Conservation (phyloP, 177 flowering plant species). For the Vitis hybrid region DNA sequence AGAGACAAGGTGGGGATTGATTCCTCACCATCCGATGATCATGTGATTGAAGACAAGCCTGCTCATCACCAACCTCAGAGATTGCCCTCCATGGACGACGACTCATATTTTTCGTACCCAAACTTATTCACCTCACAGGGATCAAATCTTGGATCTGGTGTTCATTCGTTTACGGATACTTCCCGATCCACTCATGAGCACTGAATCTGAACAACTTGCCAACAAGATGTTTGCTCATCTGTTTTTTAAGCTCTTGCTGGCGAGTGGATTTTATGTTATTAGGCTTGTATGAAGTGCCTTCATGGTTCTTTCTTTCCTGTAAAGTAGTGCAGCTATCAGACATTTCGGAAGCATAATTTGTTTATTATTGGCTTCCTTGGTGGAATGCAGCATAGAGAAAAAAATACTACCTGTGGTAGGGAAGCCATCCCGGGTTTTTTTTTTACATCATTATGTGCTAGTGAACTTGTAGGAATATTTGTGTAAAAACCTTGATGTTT, state of each 20-base stretch:
- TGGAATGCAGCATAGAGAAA: too few species aligned
- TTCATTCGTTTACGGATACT: constrained; percentile 23
- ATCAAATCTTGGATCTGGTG: constrained; percentile 29
- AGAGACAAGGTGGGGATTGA: constrained; percentile 31
- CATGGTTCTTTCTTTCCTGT: too few species aligned
- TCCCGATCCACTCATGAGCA: constrained; percentile 23
- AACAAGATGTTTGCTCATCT: neutral
- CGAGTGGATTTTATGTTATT: constrained; percentile 3
- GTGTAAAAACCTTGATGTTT: too few species aligned
- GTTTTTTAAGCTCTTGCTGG: neutral
- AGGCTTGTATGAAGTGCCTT: too few species aligned
- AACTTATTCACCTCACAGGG: constrained; percentile 62
- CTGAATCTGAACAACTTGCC: constrained; percentile 6
- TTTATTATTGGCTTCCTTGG: too few species aligned
- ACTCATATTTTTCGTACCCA: constrained; percentile 79
- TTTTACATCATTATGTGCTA: too few species aligned
- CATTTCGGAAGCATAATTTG: too few species aligned
- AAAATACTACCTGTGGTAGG: too few species aligned
- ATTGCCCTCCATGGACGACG: constrained; percentile 75
- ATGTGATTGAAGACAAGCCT: constrained; percentile 21
- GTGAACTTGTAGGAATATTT: too few species aligned
- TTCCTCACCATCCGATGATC: constrained; percentile 21
- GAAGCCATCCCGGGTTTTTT: too few species aligned
- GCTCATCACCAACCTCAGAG: constrained; percentile 49
- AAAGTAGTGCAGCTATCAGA: too few species aligned